These are phyloP conservation scores for Melanopsichium pennsylvanicum DNA, from an alignment of 1,284 basidiomycete genomes.

Conservation along the genomic window DNA sequence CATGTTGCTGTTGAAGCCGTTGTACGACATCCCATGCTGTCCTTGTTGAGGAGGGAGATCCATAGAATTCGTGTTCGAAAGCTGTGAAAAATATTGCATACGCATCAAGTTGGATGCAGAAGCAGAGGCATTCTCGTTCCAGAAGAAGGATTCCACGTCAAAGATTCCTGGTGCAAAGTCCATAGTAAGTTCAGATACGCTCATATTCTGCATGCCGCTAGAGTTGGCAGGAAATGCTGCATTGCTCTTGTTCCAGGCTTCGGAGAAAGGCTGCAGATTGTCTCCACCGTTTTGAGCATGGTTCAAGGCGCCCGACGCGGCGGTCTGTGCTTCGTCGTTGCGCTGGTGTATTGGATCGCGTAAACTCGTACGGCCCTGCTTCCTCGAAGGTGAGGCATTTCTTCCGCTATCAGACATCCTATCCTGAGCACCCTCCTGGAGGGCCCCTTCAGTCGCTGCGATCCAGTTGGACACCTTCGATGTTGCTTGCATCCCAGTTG, in stretches of 20 bases:
- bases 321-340: no score
- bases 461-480: constrained; percentile 41
- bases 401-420: neutral
- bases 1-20: neutral
- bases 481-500: constrained; percentile 5
- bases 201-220: neutral
- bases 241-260: no score
- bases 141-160: constrained; percentile 55
- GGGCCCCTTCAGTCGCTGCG: constrained; percentile 35
- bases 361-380: no score
- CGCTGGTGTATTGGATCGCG: no score
- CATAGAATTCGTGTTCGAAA: neutral
- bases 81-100: constrained; percentile 4
- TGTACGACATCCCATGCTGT: neutral
- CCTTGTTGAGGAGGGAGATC: neutral
- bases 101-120: constrained; percentile 16
- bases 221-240: no score
- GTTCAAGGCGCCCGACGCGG: no score
- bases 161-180: constrained; percentile 46
- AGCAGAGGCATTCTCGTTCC: constrained; percentile 50
- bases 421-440: constrained; percentile 2
- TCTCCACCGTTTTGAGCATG: no score
- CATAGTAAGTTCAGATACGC: no score
- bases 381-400: no score
- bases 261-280: no score